Percentiles rank a stretch among this genome's conserved stretches.
Conservation (phyloP, 768 basidiomycete genomes). For the Albatrellus ellisii region DNA sequence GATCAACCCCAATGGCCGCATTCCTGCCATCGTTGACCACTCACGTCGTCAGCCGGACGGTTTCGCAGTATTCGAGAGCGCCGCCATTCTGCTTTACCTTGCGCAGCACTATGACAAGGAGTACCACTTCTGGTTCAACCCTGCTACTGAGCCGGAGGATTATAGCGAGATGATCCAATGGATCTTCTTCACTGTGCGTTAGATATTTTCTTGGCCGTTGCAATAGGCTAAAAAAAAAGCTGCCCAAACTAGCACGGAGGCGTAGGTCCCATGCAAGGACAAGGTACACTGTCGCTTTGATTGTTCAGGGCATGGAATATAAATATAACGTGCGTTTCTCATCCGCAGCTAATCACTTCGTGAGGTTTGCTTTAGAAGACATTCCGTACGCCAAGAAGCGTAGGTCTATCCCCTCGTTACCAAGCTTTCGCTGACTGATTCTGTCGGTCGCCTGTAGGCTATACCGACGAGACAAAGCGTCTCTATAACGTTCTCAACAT, state of each 20-base stretch:
- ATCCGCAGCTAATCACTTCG: conserved; percentile 59
- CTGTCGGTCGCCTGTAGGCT: conserved; percentile 34
- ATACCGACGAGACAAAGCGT: conserved; percentile 69
- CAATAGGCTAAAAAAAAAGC: not conserved
- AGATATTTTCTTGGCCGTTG: not conserved
- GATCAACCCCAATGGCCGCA: conserved; percentile 61
- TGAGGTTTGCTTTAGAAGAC: conserved; percentile 46
- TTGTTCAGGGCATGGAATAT: not conserved
- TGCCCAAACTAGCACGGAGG: conserved; percentile 50
- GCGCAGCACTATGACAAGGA: conserved; percentile 71
- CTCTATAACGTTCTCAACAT: conserved; percentile 77
- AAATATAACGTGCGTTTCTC: not conserved
- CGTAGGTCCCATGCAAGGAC: conserved; percentile 83
- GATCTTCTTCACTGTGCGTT: conserved; percentile 69
- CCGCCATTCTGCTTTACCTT: conserved; percentile 78
- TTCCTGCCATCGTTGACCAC: conserved; percentile 54
- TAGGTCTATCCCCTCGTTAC: conserved; percentile 17
- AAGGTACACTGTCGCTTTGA: conserved; percentile 25
- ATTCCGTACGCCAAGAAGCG: conserved; percentile 58
- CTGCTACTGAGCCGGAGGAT: conserved; percentile 35
- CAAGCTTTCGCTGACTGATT: not conserved
- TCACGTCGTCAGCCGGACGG: conserved; percentile 24
- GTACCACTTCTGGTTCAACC: conserved; percentile 54
- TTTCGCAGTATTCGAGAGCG: conserved; percentile 63
- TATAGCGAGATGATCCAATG: conserved; percentile 71